These are phyloP conservation scores for Colletotrichum tofieldiae DNA, from an alignment of 2,329 filamentous ascomycete genomes.

Conservation along the genomic window DNA sequence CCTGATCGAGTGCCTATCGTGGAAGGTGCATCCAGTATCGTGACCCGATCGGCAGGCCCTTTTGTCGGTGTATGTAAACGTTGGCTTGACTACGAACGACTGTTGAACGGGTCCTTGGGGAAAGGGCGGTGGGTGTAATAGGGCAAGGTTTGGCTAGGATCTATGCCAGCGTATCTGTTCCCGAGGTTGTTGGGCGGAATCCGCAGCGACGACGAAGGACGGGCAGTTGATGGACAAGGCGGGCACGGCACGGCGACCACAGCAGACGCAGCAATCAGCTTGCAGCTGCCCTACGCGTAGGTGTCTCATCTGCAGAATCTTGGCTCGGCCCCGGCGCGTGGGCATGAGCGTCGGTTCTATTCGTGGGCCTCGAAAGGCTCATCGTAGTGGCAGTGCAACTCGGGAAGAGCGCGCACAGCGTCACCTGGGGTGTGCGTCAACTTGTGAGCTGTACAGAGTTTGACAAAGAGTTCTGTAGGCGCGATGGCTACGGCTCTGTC, in stretches of 20 bases:
- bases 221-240: not conserved
- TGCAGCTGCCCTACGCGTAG: conserved; percentile 39
- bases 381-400: conserved; percentile 29
- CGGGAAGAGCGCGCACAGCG: conserved; percentile 8
- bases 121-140: conserved; percentile 18
- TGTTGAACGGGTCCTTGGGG: conserved; percentile 2
- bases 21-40: conserved; percentile 33
- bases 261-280: conserved; percentile 28
- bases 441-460: not conserved
- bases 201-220: not conserved
- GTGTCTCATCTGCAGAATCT: conserved; percentile 39
- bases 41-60: conserved; percentile 31
- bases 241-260: conserved; percentile 20
- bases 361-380: conserved; percentile 13
- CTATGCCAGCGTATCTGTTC: not conserved
- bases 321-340: conserved; percentile 30
- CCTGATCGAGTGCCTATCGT: conserved; percentile 33
- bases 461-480: conserved; percentile 3
- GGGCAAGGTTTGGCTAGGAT: conserved; percentile 6
- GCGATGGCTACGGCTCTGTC: not conserved
- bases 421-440: conserved; percentile 26
- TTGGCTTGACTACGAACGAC: conserved; percentile 8
- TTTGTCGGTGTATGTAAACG: conserved; percentile 5
- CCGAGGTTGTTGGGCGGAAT: not conserved
- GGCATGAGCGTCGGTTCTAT: conserved; percentile 11